Conservation (phyloP, 257 asterid genomes). For the Nicotiana paniculata region DNA sequence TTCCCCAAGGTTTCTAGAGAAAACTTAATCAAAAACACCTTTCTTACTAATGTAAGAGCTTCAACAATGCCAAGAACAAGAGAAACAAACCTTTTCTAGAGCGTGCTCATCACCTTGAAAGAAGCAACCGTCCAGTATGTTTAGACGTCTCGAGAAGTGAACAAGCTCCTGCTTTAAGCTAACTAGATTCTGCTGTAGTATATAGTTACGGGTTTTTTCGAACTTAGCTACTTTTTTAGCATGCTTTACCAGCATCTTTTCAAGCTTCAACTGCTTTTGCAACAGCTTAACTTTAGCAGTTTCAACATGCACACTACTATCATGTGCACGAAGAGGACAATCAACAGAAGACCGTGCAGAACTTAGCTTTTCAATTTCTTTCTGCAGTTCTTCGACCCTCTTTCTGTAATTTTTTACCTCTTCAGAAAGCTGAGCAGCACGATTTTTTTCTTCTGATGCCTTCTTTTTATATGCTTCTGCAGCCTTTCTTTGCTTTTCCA, state of each 20-base stretch:
- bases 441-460: slow-evolving; percentile 46
- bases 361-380: slow-evolving; percentile 38
- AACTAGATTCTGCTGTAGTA: slow-evolving; percentile 49
- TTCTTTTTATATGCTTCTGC: slow-evolving; percentile 43
- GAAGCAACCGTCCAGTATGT: slow-evolving; percentile 38
- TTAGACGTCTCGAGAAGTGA: slow-evolving; percentile 46
- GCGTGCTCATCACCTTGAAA: slow-evolving; percentile 30
- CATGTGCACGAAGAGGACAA: slow-evolving; percentile 21
- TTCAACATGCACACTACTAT: slow-evolving; percentile 25
- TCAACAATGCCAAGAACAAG: slow-evolving; percentile 7
- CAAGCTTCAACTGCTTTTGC: slow-evolving; percentile 57
- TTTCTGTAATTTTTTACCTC: slow-evolving; percentile 48
- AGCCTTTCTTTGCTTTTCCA: slow-evolving; percentile 46
- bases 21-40: background rate
- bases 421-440: slow-evolving; percentile 42
- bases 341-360: slow-evolving; percentile 27
- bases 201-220: slow-evolving; percentile 50
- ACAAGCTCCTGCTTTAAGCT: slow-evolving; percentile 47
- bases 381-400: slow-evolving; percentile 47
- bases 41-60: background rate
- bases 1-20: background rate
- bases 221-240: slow-evolving; percentile 54
- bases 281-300: slow-evolving; percentile 46
- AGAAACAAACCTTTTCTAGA: slow-evolving; percentile 65
- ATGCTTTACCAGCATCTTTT: slow-evolving; percentile 60